Conservation (phyloP, 1,284 basidiomycete genomes). For the Ganoderma sp. region DNA sequence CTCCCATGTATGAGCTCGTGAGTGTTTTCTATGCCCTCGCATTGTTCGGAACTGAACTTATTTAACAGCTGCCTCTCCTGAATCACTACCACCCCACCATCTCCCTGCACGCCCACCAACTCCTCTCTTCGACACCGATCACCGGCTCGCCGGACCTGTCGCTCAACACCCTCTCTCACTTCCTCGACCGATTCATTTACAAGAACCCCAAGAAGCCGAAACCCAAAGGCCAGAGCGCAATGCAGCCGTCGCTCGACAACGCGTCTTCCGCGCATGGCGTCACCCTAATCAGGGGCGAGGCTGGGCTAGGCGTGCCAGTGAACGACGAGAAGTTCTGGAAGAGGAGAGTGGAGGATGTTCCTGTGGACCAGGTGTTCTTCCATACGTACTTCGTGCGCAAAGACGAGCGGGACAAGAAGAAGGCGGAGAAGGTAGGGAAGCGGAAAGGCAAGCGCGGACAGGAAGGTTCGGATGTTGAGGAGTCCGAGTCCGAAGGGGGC, state of each 20-base stretch:
- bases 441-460: constrained; percentile 46
- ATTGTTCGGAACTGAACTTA: background rate
- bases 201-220: constrained; percentile 92
- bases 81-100: constrained; percentile 93
- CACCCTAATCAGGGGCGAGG: constrained; percentile 75
- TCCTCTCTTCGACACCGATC: constrained; percentile 73
- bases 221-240: constrained; percentile 82
- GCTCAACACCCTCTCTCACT: constrained; percentile 86
- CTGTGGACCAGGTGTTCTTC: constrained; percentile 88
- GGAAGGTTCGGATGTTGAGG: constrained; percentile 32
- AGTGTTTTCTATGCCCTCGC: constrained; percentile 35
- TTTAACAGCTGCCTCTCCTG: constrained; percentile 73
- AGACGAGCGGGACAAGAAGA: constrained; percentile 56
- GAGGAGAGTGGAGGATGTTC: constrained; percentile 75
- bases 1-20: constrained; percentile 91
- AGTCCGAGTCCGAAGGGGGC: constrained; percentile 37
- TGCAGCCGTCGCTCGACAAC: constrained; percentile 90
- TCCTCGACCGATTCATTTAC: constrained; percentile 77
- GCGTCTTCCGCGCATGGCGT: constrained; percentile 66
- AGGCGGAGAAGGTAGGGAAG: constrained; percentile 52
- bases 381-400: constrained; percentile 71
- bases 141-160: constrained; percentile 89
- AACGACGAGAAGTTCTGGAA: constrained; percentile 85
- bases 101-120: constrained; percentile 84
- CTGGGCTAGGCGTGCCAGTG: constrained; percentile 56